A percentile compares a stretch with the other conserved stretches of the same genome.
Evolutionary conservation across 305 asterid genomes (phyloP).

Genomic region (Coffea humblotiana): DNA sequence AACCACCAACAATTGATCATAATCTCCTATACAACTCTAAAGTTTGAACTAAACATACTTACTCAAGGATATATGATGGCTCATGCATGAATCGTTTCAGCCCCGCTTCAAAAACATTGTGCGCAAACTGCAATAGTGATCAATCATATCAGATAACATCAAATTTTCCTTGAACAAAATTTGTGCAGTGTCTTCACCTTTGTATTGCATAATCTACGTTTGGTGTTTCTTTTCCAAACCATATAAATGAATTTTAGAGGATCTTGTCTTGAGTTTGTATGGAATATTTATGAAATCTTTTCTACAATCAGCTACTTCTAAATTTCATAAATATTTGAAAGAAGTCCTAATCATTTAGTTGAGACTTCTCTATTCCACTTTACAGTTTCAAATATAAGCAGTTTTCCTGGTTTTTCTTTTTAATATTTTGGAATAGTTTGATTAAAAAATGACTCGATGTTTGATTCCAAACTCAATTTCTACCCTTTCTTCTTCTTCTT

Average conservation of each 20-base stretch:
- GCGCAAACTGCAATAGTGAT: slow-evolving; percentile 66
- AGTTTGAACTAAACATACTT: slow-evolving; percentile 35
- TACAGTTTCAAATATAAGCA: neutral
- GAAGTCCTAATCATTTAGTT: neutral
- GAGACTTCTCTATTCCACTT: neutral
- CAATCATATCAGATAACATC: slow-evolving; percentile 2
- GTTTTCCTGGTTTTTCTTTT: neutral
- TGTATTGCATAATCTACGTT: neutral
- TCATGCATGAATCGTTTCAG: slow-evolving; percentile 93
- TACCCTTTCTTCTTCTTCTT: neutral
- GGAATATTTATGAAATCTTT: neutral
- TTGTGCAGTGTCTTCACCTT: neutral
- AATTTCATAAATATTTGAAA: neutral
- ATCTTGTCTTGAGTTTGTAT: neutral
- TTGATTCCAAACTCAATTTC: neutral
- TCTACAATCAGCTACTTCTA: neutral
- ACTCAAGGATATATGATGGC: slow-evolving; percentile 96
- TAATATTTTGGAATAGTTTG: neutral
- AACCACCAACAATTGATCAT: neutral
- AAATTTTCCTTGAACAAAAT: neutral
- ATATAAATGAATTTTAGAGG: neutral
- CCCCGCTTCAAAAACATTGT: slow-evolving; percentile 89
- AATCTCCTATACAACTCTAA: neutral
- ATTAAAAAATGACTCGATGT: neutral
- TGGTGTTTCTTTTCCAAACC: neutral